These are phyloP conservation scores for Colletotrichum endophyticum DNA, from an alignment of 2,329 filamentous ascomycete species.

Conservation along the genomic window DNA sequence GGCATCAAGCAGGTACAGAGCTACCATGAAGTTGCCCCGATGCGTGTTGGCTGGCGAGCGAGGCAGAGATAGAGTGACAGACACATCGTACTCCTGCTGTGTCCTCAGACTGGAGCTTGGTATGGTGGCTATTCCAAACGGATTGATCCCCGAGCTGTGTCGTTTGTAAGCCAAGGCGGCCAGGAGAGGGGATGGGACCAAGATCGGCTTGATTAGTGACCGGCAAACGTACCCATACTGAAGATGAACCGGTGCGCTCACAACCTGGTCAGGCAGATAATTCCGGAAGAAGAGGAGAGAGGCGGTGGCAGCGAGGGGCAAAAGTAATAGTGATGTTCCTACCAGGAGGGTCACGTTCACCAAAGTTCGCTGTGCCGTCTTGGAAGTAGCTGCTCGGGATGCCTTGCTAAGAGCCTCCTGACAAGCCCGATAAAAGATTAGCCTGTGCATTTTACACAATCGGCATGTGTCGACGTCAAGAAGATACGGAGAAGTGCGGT, in stretches of 20 bases:
- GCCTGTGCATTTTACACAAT: neutral
- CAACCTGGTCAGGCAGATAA: conserved; percentile 60
- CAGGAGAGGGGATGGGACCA: neutral
- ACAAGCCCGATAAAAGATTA: neutral
- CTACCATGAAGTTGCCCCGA: conserved; percentile 94
- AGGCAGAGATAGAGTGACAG: conserved; percentile 76
- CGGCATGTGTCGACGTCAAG: neutral
- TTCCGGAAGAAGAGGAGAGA: conserved; percentile 61
- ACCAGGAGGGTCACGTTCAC: conserved; percentile 52
- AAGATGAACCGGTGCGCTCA: conserved; percentile 57
- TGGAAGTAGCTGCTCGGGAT: conserved; percentile 50
- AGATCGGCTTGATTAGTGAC: neutral
- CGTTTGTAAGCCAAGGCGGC: neutral
- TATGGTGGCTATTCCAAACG: conserved; percentile 56
- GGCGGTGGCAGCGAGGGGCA: conserved; percentile 51
- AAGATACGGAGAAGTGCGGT: neutral
- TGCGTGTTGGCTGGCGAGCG: conserved; percentile 77
- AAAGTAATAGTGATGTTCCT: conserved; percentile 45
- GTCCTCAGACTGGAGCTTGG: conserved; percentile 61
- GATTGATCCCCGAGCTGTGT: conserved; percentile 52
- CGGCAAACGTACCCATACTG: conserved; percentile 58
- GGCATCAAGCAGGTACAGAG: conserved; percentile 69
- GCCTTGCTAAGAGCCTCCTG: conserved; percentile 21
- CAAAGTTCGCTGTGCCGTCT: conserved; percentile 53
- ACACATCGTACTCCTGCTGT: conserved; percentile 84